Conservation (phyloP, 176 grass and related monocot species). For the Pharus latifolius region DNA sequence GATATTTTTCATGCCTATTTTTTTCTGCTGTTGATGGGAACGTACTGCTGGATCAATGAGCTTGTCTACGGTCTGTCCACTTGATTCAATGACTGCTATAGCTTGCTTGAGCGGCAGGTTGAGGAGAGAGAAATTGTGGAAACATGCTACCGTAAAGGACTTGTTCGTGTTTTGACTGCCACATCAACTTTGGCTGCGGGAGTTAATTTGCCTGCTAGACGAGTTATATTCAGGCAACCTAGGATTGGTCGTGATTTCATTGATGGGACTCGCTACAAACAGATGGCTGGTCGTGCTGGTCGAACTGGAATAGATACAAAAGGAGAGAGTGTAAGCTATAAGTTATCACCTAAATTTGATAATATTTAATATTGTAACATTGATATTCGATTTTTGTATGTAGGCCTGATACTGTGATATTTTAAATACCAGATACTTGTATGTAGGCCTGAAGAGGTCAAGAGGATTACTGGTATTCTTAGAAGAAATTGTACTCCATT, state of each 20-base stretch:
- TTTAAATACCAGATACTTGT: conserved; percentile 80
- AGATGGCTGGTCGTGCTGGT: conserved; percentile 96
- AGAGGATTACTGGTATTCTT: conserved; percentile 64
- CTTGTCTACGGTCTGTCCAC: not conserved
- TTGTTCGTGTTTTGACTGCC: conserved; percentile 87
- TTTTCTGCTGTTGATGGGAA: not conserved
- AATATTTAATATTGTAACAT: not conserved
- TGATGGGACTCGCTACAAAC: conserved; percentile 94
- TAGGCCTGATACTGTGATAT: not conserved
- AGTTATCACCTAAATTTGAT: not conserved
- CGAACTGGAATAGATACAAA: conserved; percentile 97
- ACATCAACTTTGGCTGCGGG: conserved; percentile 96
- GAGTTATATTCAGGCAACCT: conserved; percentile 95
- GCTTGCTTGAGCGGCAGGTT: conserved; percentile 44
- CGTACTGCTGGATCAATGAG: not conserved
- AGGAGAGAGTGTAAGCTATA: conserved; percentile 93
- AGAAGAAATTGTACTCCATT: conserved; percentile 65
- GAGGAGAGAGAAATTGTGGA: conserved; percentile 96
- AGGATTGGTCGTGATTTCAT: conserved; percentile 88
- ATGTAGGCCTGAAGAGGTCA: conserved; percentile 79
- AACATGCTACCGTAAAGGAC: conserved; percentile 89
- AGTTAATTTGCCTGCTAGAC: conserved; percentile 93
- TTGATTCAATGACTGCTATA: conserved; percentile 1
- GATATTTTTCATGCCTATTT: not conserved
- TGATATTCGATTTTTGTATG: too few species aligned